Percentiles rank a stretch among this genome's conserved stretches.
These are phyloP conservation scores for Ambrosiella beaveri DNA, from an alignment of 2,329 filamentous ascomycete species.

Conservation along the genomic window DNA sequence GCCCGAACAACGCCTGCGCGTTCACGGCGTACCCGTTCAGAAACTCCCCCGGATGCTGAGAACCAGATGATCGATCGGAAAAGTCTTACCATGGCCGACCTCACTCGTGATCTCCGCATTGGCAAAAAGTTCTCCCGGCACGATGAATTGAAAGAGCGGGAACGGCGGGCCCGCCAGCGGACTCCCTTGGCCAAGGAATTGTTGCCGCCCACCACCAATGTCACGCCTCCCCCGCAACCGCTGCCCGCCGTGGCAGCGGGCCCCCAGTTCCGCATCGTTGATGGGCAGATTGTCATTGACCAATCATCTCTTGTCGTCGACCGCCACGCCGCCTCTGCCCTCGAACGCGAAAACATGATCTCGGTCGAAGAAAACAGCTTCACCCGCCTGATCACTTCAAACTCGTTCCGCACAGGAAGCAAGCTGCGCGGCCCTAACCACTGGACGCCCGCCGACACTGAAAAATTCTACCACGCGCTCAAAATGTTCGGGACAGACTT, in stretches of 20 bases:
- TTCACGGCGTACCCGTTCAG: constrained; percentile 25
- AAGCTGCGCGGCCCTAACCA: constrained; percentile 46
- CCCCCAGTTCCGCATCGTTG: constrained; percentile 44
- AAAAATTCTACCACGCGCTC: constrained; percentile 59
- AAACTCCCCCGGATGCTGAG: constrained; percentile 48
- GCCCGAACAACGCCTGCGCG: constrained; percentile 11
- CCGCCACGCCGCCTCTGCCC: constrained; percentile 44
- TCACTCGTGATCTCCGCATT: constrained; percentile 51
- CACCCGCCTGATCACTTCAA: constrained; percentile 50
- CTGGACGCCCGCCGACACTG: constrained; percentile 57
- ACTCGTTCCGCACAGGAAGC: constrained; percentile 44
- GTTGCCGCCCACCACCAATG: not conserved
- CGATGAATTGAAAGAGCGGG: constrained; percentile 51
- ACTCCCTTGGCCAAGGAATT: constrained; percentile 23
- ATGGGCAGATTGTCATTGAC: constrained; percentile 57
- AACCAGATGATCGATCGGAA: constrained; percentile 44
- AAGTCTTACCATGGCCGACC: constrained; percentile 52
- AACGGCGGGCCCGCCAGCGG: constrained; percentile 29
- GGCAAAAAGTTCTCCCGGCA: constrained; percentile 63
- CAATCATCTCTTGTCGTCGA: constrained; percentile 51
- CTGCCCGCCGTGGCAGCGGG: constrained; percentile 21
- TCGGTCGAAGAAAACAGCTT: constrained; percentile 65
- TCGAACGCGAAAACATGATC: constrained; percentile 36
- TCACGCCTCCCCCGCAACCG: not conserved
- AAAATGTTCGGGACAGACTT: constrained; percentile 71